Evolutionary conservation across 1,284 basidiomycete species (phyloP), one percentile per base, ranked within the genome.

Genomic region (Tilletia caries): DNA sequence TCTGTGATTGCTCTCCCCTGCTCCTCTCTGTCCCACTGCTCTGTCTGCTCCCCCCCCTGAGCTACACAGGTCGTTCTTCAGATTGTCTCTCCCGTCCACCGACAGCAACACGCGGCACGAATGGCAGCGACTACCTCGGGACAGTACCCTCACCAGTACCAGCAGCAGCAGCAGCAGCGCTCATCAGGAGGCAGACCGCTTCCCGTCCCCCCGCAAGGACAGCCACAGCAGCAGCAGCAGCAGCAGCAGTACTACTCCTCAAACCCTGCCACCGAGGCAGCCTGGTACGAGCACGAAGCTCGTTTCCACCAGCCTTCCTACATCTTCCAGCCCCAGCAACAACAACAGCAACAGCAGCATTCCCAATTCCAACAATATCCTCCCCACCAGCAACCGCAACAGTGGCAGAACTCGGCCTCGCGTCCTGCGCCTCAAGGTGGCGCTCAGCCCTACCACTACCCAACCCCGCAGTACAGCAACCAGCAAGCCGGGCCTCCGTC

Each of bases 281-380:
- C 75, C n/a, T 79, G 78, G 78, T 79, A 79, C 69, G 78, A 79
- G 64, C 72, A 77, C 65, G 77, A 79, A 52, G 77, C 76, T 64
- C 71, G 74, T 34, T 76, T 79, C 76, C 69, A 76, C 73, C 37
- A 41, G 37, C 37, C 37, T 41, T 15, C 8, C 74, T 70, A 20
- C 73, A 71, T 13, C 64, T 73, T 23, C 65, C 58, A 6, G 71
- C 71, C 50, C 70, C 50, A 52, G 50, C 20, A 52, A 13, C 50
- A 52, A 52, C 50, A 52, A 52, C 70, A 52, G 0, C 41, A 65
- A 46, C 70, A 71, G 48, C 70, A 72, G 32, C 75, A 73, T n/a
- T n/a, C n/a, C n/a, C n/a, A n/a, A n/a, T n/a, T n/a, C 23, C 71
- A 72, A 34, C 67, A 73, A 37, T 68, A 10, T 12, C 58, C 34